These are phyloP conservation scores for Leccinum brunneo-olivaceum DNA, from an alignment of 1,284 basidiomycete genomes.

Conservation along the genomic window DNA sequence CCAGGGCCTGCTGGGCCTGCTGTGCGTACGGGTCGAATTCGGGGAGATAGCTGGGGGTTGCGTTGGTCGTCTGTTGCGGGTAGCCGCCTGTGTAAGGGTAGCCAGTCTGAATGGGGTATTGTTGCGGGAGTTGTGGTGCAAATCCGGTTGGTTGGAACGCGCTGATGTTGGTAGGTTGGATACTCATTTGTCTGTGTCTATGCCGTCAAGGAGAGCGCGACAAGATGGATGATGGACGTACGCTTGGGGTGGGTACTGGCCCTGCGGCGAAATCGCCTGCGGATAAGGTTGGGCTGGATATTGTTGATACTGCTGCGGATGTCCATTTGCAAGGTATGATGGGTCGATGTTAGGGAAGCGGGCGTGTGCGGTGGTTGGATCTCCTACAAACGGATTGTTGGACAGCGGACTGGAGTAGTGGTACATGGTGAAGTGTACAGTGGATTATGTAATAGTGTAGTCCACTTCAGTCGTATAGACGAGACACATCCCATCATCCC, in stretches of 20 bases:
- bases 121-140: constrained; percentile 24
- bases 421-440: constrained; percentile 31
- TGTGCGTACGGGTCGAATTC: constrained; percentile 51
- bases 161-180: constrained; percentile 20
- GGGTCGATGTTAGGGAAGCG: constrained; percentile 49
- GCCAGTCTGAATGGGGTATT: constrained; percentile 16
- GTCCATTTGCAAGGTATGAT: constrained; percentile 23
- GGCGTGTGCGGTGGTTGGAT: constrained; percentile 38
- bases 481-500: constrained; percentile 80
- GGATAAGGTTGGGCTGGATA: constrained; percentile 12
- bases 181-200: constrained; percentile 16
- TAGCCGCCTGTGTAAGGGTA: constrained; percentile 19
- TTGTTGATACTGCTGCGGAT: constrained; percentile 28
- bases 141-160: constrained; percentile 28
- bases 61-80: constrained; percentile 31
- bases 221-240: constrained; percentile 11
- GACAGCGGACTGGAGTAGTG: constrained; percentile 31
- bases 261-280: constrained; percentile 18
- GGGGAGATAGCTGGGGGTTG: constrained; percentile 33
- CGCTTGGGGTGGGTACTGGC: constrained; percentile 18
- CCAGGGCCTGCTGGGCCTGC: constrained; percentile 7
- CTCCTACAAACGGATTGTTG: constrained; percentile 53
- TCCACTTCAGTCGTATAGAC: constrained; percentile 65
- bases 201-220: background rate
- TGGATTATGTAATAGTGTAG: constrained; percentile 20